Base-by-base conservation (phyloP, 2,329 filamentous ascomycete species). In the Botrytis deweyae region DNA sequence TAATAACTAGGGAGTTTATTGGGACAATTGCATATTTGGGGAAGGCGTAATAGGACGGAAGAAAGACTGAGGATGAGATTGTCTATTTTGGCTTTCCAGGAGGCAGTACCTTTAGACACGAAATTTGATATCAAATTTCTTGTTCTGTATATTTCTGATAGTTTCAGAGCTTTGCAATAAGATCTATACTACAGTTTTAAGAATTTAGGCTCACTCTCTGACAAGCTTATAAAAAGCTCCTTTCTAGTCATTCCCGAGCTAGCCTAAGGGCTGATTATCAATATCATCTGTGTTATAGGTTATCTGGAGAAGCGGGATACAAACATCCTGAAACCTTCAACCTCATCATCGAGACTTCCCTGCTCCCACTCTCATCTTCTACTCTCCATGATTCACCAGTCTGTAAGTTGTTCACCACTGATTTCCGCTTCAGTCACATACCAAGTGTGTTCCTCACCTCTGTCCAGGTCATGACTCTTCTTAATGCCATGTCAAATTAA, bases 1-100 rank as follows among this genome's bases (percentile, higher is more conserved):
- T 75, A 55, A 46, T 52, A 58, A 52, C 33, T 72, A 36, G 52
- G 76, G 74, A 74, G 74, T 77, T 77, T 36, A 64, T 72, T 66
- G 65, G 75, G 65, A 58, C 62, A 76, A 78, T 77, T 76, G 73
- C 66, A 71, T 74, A 66, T 38, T 52, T 59, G 44, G 61, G 58
- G 62, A 61, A 18, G 70, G 70, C 70, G 70, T 42, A 72, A 67
- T 38, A 20, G 70, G 70, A 18, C 33, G 66, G 55, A 58, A 40
- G 52, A 68, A 42, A 68, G 66, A 38, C 49, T 25, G 36, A 58
- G 36, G 49, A 58, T 33, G 66, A 68, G 55, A 68, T 58, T 16
- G 49, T 58, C 66, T 33, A 68, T n/a, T 44, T 68, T 42, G 49
- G 49, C 66, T 68, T 33, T 38, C 49, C n/a, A 33, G 36, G 40